These are phyloP conservation scores for Prunus yedoensis DNA, from an alignment of 331 rosid species.

Conservation along the genomic window DNA sequence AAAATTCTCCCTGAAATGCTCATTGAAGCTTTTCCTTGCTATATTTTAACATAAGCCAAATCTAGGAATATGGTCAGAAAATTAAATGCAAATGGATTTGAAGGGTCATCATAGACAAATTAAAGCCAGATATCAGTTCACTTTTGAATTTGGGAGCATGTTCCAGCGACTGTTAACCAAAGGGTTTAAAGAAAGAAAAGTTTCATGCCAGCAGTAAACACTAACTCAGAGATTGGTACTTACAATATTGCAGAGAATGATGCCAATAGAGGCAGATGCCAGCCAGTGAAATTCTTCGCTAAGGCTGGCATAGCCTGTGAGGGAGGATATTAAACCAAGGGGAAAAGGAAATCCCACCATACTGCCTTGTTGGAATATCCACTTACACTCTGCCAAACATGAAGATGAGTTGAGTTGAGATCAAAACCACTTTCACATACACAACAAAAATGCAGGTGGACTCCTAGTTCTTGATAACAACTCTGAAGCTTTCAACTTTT, in stretches of 20 bases:
- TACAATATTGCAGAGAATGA: slow-evolving; percentile 65
- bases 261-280: slow-evolving; percentile 56
- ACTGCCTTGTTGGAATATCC: neutral
- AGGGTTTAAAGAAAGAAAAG: neutral
- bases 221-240: slow-evolving; percentile 33
- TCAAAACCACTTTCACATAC: neutral
- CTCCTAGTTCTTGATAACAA: slow-evolving; percentile 1
- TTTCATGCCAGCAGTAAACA: neutral
- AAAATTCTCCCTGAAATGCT: neutral
- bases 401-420: neutral
- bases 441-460: slow-evolving; percentile 1
- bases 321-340: slow-evolving; percentile 35
- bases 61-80: neutral
- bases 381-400: neutral
- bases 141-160: neutral
- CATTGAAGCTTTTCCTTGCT: neutral
- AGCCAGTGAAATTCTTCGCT: slow-evolving; percentile 61
- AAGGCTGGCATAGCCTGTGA: slow-evolving; percentile 33
- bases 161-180: neutral
- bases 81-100: neutral
- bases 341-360: slow-evolving; percentile 45
- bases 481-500: neutral
- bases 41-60: neutral
- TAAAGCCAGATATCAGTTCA: neutral
- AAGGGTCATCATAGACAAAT: neutral